Base-by-base conservation (phyloP, 495 filamentous ascomycete genomes). In the Aspergillus steynii region DNA sequence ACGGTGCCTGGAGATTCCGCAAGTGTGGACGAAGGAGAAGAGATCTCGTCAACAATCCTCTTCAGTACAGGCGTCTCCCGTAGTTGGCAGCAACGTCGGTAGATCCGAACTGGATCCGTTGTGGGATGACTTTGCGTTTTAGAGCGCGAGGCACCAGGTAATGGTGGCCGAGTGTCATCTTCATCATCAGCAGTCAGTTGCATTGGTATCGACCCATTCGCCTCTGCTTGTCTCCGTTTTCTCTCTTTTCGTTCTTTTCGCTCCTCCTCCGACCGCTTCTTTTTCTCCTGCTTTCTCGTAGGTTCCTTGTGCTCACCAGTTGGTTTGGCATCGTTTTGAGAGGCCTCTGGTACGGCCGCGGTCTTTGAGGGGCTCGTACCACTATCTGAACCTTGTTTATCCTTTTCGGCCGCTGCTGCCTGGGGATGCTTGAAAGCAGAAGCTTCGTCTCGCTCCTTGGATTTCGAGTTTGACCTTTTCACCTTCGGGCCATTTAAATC, bases 41-140 rank as follows among this genome's bases (percentile, higher is more conserved):
- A 82, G 26, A 99, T 89, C 68, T 97, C 91, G 60, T 93, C 90
- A 15, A 88, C 91, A 42, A 99, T 89, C 65, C 88, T 90, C 67
- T 93, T 93, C 27, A 98, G 78, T 45, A 96, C 90, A 1, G 90
- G 90, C 0, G 92, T 93, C 75, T 98, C 95, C 62, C 95, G 81
- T 28, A 99, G 78, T 67, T 97, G 93, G 68, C 95, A 98, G 71
- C 95, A 98, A 58, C 95, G 85, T 53, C 93, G 85, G 73, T 99
- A 99, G 71, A 99, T 97, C 58, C 93, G 85, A 8, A 93, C 82
- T 5, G 95, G 94, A 69, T 96, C 94, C 20, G 90, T 97, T 4
- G 93, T 97, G 0, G 94, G 92, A 32, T 82, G 83, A 55, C 84
- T 82, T 64, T 89, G 86, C 14, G 83, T 79, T 60, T 80, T 86